Conservation (phyloP, 208 protist species). For the Angomonas deanei region DNA sequence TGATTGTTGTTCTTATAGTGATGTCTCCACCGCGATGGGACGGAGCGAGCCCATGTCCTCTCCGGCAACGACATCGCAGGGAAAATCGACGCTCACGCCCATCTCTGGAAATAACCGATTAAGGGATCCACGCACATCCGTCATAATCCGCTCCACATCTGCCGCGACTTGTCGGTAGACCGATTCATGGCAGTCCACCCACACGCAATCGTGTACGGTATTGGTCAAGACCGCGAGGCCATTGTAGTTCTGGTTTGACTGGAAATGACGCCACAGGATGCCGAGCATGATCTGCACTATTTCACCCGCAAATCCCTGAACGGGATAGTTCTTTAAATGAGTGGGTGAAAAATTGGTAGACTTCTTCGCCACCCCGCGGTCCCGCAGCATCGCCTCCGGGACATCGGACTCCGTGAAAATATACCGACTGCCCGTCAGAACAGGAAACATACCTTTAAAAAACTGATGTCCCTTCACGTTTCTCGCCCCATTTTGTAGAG, state of each 20-base stretch:
- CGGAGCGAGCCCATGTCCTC: slow-evolving; percentile 83
- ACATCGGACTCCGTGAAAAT: slow-evolving; percentile 88
- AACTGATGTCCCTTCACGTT: slow-evolving; percentile 87
- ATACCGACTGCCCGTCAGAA: slow-evolving; percentile 87
- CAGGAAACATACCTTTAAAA: slow-evolving; percentile 91
- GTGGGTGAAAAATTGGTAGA: slow-evolving; percentile 90
- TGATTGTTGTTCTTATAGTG: slow-evolving; percentile 22
- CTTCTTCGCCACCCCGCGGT: slow-evolving; percentile 47
- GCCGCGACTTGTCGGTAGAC: slow-evolving; percentile 72
- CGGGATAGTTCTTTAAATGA: slow-evolving; percentile 92
- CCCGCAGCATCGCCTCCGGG: slow-evolving; percentile 65
- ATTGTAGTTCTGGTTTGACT: slow-evolving; percentile 82
- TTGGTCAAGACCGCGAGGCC: slow-evolving; percentile 88
- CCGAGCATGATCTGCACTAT: slow-evolving; percentile 92
- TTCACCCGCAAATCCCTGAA: slow-evolving; percentile 92
- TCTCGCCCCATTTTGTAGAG: slow-evolving; percentile 76
- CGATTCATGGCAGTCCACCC: slow-evolving; percentile 87
- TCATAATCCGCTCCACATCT: slow-evolving; percentile 85
- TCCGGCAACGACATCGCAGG: slow-evolving; percentile 84
- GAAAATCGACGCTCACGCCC: slow-evolving; percentile 79
- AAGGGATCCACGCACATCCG: slow-evolving; percentile 68
- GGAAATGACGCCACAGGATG: slow-evolving; percentile 87
- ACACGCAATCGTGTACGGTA: slow-evolving; percentile 93
- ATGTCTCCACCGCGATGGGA: slow-evolving; percentile 68
- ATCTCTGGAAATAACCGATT: slow-evolving; percentile 85